Evolutionary conservation across 768 basidiomycete genomes (phyloP), one percentile per base, ranked within the genome.

Genomic region (Leccinellum rugosiceps): DNA sequence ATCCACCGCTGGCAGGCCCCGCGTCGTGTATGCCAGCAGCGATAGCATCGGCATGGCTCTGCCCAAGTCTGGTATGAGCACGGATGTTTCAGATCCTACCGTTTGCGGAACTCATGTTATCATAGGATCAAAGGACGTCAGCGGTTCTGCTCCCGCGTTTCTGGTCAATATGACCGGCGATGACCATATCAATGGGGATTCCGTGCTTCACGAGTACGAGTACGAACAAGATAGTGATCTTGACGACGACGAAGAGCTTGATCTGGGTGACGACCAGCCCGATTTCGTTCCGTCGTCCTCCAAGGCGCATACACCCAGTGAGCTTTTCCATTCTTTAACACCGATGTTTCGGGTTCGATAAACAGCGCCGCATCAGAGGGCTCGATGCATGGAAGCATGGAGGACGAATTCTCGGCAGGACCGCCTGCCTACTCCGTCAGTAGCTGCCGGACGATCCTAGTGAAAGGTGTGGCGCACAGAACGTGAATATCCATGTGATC

Each of bases 191-290:
- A 51, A 47, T 21, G 35, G 15, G 10, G 50, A 70, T 21, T 55
- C 68, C 8, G 23, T 70, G 0, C 66, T 68, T 21, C 68, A 68
- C 41, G 61, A 68, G 3, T 71, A 70, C 8, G 63, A 62, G 13
- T 71, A 71, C 11, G 63, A 72, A 19, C 58, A 53, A 23, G 69
- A 70, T 31, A 72, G 71, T 41, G 69, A 70, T 46, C 66, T 70
- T 19, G 71, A 72, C 5, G 68, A 65, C 17, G 68, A 71, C 15
- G 61, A 59, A 5, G 57, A 53, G 1, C 34, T 23, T 0, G 57
- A 55, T 14, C 14, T 3, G 25, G n/a, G 19, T 23, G 2, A 2
- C 23, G 30, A 1, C 4, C 30, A 26, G 21, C 23, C 13, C 34
- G 8, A 26, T 3, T 0, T 23, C 21, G 11, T 35, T 9, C 57